These are phyloP conservation scores for Aspergillus costaricaensis DNA, from an alignment of 2,329 filamentous ascomycete genomes.

Conservation along the genomic window DNA sequence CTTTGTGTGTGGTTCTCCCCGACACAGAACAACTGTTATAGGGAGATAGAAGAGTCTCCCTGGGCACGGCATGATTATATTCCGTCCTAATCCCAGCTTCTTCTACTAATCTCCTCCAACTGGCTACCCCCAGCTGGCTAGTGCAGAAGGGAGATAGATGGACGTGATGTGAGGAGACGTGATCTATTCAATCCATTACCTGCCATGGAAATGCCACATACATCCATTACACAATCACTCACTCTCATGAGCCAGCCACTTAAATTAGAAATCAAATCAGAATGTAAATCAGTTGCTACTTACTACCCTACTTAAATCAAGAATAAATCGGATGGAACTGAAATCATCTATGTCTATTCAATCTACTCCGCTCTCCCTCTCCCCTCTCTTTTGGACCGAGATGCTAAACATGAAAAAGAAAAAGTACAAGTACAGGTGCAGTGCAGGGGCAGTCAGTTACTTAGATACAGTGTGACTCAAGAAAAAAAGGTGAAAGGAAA, in stretches of 20 bases:
- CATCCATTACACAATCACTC: not conserved
- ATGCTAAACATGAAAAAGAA: conserved; percentile 1
- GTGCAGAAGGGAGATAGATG: too few relatives aligned
- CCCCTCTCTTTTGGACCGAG: not conserved
- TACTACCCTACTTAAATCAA: not conserved
- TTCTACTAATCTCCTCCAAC: too few relatives aligned
- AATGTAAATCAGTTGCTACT: not conserved
- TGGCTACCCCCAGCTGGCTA: too few relatives aligned
- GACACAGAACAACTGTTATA: not conserved
- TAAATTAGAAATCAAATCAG: not conserved
- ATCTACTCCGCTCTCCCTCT: not conserved
- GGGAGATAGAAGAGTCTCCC: too few relatives aligned
- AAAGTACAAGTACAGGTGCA: not conserved
- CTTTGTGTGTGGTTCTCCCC: not conserved
- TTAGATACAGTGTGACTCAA: not conserved
- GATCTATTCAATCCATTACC: too few relatives aligned
- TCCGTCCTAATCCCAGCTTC: not conserved
- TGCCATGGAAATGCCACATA: not conserved
- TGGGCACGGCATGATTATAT: not conserved
- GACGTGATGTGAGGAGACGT: too few relatives aligned
- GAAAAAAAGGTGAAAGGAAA: not conserved
- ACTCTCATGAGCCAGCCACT: too few relatives aligned
- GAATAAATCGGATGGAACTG: conserved; percentile 2
- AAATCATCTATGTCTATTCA: conserved; percentile 1
- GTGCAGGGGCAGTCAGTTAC: not conserved